These are phyloP conservation scores for Globisporangium middletonii DNA, from an alignment of 352 stramenopile species.

Conservation along the genomic window DNA sequence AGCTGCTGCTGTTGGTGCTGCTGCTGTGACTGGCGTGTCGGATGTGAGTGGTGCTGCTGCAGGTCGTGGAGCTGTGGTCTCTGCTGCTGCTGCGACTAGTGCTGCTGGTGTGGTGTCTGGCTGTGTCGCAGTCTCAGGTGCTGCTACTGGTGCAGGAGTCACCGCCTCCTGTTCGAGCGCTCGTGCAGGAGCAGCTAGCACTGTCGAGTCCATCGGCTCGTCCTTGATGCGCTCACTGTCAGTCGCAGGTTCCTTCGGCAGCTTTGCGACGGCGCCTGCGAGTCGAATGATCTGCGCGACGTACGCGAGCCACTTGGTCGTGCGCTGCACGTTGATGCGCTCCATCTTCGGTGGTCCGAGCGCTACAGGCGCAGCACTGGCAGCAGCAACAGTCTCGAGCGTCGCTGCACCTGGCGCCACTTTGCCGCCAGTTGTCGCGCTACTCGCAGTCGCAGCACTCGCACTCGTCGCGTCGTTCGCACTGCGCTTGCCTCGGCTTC, in stretches of 20 bases:
- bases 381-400: not conserved
- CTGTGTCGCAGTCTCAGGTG: too few relatives aligned
- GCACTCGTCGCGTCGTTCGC: not conserved
- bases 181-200: too few relatives aligned
- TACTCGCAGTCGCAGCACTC: not conserved
- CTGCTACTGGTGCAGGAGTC: too few relatives aligned
- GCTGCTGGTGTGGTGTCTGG: not conserved
- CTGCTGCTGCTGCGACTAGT: not conserved
- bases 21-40: not conserved
- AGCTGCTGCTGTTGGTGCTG: not conserved
- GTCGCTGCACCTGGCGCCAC: not conserved
- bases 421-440: not conserved
- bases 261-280: conserved; percentile 17
- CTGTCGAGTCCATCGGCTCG: too few relatives aligned
- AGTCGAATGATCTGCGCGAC: conserved; percentile 65
- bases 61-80: not conserved
- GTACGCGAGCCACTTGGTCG: conserved; percentile 60
- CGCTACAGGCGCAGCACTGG: conserved; percentile 12
- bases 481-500: conserved; percentile 7
- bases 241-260: not conserved
- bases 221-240: too few relatives aligned
- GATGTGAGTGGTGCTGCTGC: not conserved
- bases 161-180: too few relatives aligned
- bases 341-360: conserved; percentile 70
- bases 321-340: conserved; percentile 71